A percentile compares a stretch with the other conserved stretches of the same genome.
Conservation (phyloP, 2,329 filamentous ascomycete genomes). For the Cladosporium sp. region DNA sequence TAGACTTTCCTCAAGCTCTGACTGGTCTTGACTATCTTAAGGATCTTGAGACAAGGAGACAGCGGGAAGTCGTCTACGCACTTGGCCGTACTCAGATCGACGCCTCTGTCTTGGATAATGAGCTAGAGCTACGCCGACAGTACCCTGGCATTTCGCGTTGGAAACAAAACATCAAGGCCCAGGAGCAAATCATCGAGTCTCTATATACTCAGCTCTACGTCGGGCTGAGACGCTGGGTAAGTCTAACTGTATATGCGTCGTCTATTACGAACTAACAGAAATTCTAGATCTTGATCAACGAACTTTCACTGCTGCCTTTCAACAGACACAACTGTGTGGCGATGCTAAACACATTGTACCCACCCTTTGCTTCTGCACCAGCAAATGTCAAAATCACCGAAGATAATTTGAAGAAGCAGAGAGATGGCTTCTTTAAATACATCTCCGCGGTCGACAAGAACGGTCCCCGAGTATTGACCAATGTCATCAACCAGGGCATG, state of each 20-base stretch:
- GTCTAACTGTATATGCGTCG: constrained; percentile 17
- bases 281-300: constrained; percentile 58
- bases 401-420: constrained; percentile 51
- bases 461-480: constrained; percentile 50
- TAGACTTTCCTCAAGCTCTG: constrained; percentile 63
- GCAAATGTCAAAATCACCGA: constrained; percentile 52
- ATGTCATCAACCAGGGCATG: constrained; percentile 52
- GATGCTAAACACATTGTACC: constrained; percentile 65
- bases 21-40: constrained; percentile 64
- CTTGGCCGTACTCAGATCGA: constrained; percentile 52
- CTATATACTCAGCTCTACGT: constrained; percentile 61
- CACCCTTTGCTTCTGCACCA: constrained; percentile 47
- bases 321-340: constrained; percentile 63
- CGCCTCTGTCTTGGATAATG: constrained; percentile 43
- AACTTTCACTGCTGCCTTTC: constrained; percentile 58
- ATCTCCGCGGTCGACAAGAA: constrained; percentile 55
- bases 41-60: constrained; percentile 57
- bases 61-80: constrained; percentile 54
- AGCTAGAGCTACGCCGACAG: constrained; percentile 45
- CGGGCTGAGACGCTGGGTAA: constrained; percentile 60
- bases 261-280: background rate
- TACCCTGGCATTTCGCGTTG: constrained; percentile 55
- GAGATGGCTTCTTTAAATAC: constrained; percentile 60
- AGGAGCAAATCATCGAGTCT: constrained; percentile 49
- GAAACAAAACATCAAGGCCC: constrained; percentile 42